These are phyloP conservation scores for Taxillus chinensis DNA, from an alignment of 164 flowering plant species.

Conservation along the genomic window DNA sequence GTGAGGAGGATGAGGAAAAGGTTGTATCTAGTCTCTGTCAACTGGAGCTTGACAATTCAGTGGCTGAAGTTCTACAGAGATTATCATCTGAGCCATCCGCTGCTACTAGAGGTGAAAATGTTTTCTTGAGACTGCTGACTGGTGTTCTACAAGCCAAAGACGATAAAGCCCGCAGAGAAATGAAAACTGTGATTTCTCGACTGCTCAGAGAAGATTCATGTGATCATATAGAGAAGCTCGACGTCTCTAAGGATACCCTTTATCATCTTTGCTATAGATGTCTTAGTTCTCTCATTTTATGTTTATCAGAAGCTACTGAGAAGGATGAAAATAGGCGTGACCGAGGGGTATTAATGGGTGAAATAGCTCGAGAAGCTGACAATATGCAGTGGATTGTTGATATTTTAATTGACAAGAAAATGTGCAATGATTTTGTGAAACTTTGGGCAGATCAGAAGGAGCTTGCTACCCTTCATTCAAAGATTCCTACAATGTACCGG, in stretches of 20 bases:
- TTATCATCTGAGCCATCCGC: constrained; percentile 52
- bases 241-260: constrained; percentile 60
- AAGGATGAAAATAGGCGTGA: constrained; percentile 41
- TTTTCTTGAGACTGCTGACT: constrained; percentile 40
- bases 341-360: constrained; percentile 54
- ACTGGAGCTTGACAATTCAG: constrained; percentile 43
- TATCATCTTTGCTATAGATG: constrained; percentile 65
- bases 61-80: constrained; percentile 49
- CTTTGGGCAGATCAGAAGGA: constrained; percentile 91
- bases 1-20: constrained; percentile 73
- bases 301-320: constrained; percentile 54
- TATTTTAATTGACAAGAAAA: constrained; percentile 52
- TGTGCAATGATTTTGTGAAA: constrained; percentile 77
- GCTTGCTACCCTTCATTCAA: constrained; percentile 71
- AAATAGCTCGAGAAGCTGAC: constrained; percentile 81
- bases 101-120: constrained; percentile 38
- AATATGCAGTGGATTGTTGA: constrained; percentile 82
- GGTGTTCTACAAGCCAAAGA: constrained; percentile 73
- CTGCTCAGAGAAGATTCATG: constrained; percentile 50
- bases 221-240: constrained; percentile 17
- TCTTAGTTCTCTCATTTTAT: constrained; percentile 52
- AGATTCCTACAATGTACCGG: constrained; percentile 65
- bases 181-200: constrained; percentile 55
- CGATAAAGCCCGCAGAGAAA: constrained; percentile 80
- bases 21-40: constrained; percentile 42